Base-by-base conservation (phyloP, 2,329 filamentous ascomycete genomes). In the Hyphodiscus sp. region DNA sequence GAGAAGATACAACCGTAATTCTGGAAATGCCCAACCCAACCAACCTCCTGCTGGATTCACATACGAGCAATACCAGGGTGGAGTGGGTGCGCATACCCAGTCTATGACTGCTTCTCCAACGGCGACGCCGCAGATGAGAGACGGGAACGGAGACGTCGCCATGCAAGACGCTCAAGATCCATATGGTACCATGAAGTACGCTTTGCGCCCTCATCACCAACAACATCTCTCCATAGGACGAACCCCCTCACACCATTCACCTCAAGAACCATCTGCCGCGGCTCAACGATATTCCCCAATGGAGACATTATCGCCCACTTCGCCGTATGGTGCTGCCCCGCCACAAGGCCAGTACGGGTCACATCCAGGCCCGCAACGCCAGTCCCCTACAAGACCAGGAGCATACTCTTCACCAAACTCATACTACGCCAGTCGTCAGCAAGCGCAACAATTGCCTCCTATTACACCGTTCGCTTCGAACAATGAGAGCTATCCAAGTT, bases 241-340 rank as follows among this genome's bases (percentile, higher is more conserved):
- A 57, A 61, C 74, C 43, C 63, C 83, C 56, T 89, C 81, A 58
- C 82, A 90, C 63, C 86, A 92, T 69, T 72, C 84, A 46, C 75
- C 85, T 49, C 84, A 85, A 61, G 85, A 92, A 66, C 84, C 88
- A 55, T 94, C 90, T 44, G 79, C 89, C 49, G 89, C 90, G 53
- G 89, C 91, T 55, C 89, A 95, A 70, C 84, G 91, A 68, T 97
- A 97, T 73, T 97, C 92, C 46, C 94, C 92, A 59, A 96, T 96
- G 91, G 92, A 96, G 69, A 81, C 83, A 16, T 76, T 95, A 57
- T 90, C 91, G 56, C 89, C 91, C 42, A 83, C 86, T 33, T 86
- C 88, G 52, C 85, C 90, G 33, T 95, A 95, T 73, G 80, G 82
- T 68, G 78, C 74, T 73, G 87, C 76, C 69, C 81, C 76, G 58